Base-by-base conservation (phyloP, 257 asterid genomes). In the Lithospermum erythrorhizon region DNA sequence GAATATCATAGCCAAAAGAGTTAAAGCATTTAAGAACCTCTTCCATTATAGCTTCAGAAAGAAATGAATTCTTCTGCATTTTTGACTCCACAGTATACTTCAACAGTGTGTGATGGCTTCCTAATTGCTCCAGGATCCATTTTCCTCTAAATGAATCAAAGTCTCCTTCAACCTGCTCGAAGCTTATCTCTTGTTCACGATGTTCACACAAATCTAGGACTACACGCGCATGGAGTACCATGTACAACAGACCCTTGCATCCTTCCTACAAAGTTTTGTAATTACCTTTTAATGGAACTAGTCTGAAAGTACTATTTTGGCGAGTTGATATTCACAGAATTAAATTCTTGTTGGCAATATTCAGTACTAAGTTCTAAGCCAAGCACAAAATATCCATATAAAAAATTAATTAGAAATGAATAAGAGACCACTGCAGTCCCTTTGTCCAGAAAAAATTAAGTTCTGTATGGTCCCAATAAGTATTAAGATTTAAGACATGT, bases 191-290 rank as follows among this genome's bases (percentile, higher is more conserved):
- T 76, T 82, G 89, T 62, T 81, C 96, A 55, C 79, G 83, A 37
- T 72, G 68, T 83, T 90, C 98, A 48, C 81, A 75, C 69, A 90
- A 71, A 63, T 90, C 98, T 54, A 90, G 96, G 65, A 87, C 75
- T 55, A 87, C 98, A 48, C 88, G 95, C 14, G 98, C 98, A 74
- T 90, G 98, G 63, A 90, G 95, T 62, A 87, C 96, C 98, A 90
- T 90, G 64, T 90, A 90, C 51, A 87, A 73, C 49, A 87, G 81
- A 48, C 94, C 98, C 75, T 90, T 90, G 94, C 98, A 90, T 58
- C 98, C 98, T 78, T 90, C 98, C 96, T 90, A 81, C 58, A 73
- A 70, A 35, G 68, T 20, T 49, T 47, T 24, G 2, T 24, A 24
- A 24, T 24, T 24, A 24, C 27, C 27, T 24, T 24, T 24, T 24